Evolutionary conservation across 2,329 filamentous ascomycete species (phyloP).

Genomic region (Chalaropsis thielavioides): DNA sequence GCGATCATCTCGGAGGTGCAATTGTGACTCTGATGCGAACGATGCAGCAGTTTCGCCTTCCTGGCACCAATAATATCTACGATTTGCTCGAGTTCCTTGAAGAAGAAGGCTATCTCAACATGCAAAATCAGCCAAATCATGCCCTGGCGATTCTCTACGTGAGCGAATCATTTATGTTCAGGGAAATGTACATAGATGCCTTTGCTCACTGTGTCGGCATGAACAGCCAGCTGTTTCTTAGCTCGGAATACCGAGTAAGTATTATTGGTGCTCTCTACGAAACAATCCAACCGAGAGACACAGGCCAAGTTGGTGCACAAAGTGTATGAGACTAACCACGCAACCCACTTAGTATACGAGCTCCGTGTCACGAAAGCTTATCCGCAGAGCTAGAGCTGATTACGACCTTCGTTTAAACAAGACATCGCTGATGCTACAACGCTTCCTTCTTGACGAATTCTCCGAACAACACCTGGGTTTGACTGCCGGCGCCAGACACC

Average conservation of each 20-base stretch:
- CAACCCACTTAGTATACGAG: slow-evolving; percentile 25
- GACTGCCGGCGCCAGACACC: slow-evolving; percentile 42
- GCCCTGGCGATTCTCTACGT: slow-evolving; percentile 53
- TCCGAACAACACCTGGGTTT: slow-evolving; percentile 53
- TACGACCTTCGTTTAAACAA: slow-evolving; percentile 48
- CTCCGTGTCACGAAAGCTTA: slow-evolving; percentile 45
- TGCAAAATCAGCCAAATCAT: slow-evolving; percentile 51
- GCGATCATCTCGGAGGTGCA: slow-evolving; percentile 47
- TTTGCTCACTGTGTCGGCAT: slow-evolving; percentile 70
- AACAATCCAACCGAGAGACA: slow-evolving; percentile 4
- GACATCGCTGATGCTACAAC: slow-evolving; percentile 44
- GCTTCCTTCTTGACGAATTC: slow-evolving; percentile 57
- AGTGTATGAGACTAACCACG: background rate
- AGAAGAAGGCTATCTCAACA: slow-evolving; percentile 52
- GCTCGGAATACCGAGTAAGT: slow-evolving; percentile 47
- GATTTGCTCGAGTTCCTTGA: slow-evolving; percentile 54
- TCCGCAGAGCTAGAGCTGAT: slow-evolving; percentile 47
- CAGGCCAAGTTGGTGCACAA: background rate
- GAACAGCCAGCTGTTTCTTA: slow-evolving; percentile 43
- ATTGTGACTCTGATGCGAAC: slow-evolving; percentile 50
- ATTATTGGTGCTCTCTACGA: background rate
- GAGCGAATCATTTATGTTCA: slow-evolving; percentile 49
- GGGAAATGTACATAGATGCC: slow-evolving; percentile 54
- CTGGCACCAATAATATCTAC: slow-evolving; percentile 39
- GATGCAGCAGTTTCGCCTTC: slow-evolving; percentile 46